A percentile compares a stretch with the other conserved stretches of the same genome.
phyloP scores from a whole-genome alignment of 345 rosid genomes.

The Atalantia buxifolia region DNA sequence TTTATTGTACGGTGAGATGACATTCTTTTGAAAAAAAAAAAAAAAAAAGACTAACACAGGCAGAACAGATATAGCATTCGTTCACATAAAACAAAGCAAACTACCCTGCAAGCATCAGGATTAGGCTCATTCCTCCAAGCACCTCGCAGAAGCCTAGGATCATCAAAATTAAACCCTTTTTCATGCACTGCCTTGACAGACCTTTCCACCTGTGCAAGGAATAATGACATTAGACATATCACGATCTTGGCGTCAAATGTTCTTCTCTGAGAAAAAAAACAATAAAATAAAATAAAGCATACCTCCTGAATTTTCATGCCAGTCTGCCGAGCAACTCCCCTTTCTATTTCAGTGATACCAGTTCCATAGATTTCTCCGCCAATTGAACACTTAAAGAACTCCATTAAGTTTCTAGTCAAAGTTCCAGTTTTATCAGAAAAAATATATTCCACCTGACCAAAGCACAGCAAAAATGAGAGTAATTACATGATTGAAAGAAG shows the following conservation, averaged over 20 bases:
- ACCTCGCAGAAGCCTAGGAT: slow-evolving; percentile 85
- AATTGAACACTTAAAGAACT: slow-evolving; percentile 98
- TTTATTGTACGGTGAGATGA: background rate
- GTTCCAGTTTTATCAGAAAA: slow-evolving; percentile 99
- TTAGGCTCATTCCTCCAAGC: slow-evolving; percentile 98
- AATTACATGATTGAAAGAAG: background rate
- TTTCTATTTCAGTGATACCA: slow-evolving; percentile 93
- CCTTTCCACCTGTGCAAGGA: slow-evolving; percentile 41
- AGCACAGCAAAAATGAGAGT: slow-evolving; percentile 10
- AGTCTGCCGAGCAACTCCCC: slow-evolving; percentile 64
- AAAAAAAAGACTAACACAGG: background rate
- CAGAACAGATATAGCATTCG: background rate
- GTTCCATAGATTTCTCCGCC: slow-evolving; percentile 93
- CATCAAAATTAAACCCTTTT: slow-evolving; percentile 97
- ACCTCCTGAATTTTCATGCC: slow-evolving; percentile 80
- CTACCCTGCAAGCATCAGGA: slow-evolving; percentile 93
- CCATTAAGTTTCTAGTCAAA: slow-evolving; percentile 96
- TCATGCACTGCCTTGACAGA: slow-evolving; percentile 53
- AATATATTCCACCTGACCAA: slow-evolving; percentile 86
- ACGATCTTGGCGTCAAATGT: background rate
- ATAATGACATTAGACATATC: slow-evolving; percentile 7
- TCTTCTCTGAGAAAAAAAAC: background rate
- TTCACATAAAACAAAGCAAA: slow-evolving; percentile 12
- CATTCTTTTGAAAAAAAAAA: background rate
- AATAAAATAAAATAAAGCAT: slow-evolving; percentile 9